Percentiles rank a stretch among this genome's conserved stretches.
Conservation (phyloP, 306 rosid genomes). For the Dalbergia cochinchinensis region DNA sequence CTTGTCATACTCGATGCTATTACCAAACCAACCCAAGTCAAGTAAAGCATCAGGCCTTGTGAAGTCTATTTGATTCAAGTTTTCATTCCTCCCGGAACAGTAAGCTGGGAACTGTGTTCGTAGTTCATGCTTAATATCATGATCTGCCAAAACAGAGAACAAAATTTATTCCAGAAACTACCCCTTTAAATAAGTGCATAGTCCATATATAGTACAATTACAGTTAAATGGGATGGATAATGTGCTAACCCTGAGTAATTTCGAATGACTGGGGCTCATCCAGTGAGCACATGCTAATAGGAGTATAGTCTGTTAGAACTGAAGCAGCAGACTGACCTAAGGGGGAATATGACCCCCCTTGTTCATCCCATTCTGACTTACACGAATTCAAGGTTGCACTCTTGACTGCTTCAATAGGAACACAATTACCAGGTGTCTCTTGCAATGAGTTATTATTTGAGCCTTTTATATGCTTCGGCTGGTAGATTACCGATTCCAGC, state of each 20-base stretch:
- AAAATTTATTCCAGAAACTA: neutral
- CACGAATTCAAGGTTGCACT: slow-evolving; percentile 51
- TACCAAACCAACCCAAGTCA: slow-evolving; percentile 61
- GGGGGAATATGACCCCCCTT: slow-evolving; percentile 56
- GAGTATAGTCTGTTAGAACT: slow-evolving; percentile 58
- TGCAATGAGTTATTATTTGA: slow-evolving; percentile 49
- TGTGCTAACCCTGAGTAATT: slow-evolving; percentile 59
- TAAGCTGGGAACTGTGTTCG: slow-evolving; percentile 43
- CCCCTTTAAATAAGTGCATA: neutral
- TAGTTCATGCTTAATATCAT: slow-evolving; percentile 54
- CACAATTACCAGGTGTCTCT: slow-evolving; percentile 49
- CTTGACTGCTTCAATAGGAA: slow-evolving; percentile 45
- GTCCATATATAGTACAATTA: neutral
- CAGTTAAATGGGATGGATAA: slow-evolving; percentile 9
- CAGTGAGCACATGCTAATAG: slow-evolving; percentile 60
- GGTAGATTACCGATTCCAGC: slow-evolving; percentile 59
- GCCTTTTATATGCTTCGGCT: slow-evolving; percentile 43
- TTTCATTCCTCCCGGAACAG: neutral
- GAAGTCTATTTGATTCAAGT: slow-evolving; percentile 36
- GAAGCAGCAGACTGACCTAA: slow-evolving; percentile 65
- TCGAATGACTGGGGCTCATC: slow-evolving; percentile 56
- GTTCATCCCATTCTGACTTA: slow-evolving; percentile 56
- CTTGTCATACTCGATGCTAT: slow-evolving; percentile 37
- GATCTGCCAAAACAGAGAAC: slow-evolving; percentile 44
- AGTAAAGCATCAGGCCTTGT: slow-evolving; percentile 63